Evolutionary conservation across 306 rosid species (phyloP).

Genomic region (cucumber (Cucumis sativus)): Cucumber_9930_V3 NC_026655.2:30627501-30628000

Average conservation of each 20-base stretch:
- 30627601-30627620: conserved; percentile 54
- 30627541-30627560: neutral
- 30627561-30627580: conserved; percentile 19
- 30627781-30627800: conserved; percentile 62
- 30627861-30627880: neutral
- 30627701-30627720: neutral
- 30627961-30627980: neutral
- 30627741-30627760: conserved; percentile 30
- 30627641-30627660: neutral
- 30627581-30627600: conserved; percentile 69
- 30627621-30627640: conserved; percentile 11
- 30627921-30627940: conserved; percentile 18
- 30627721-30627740: conserved; percentile 82
- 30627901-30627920: neutral
- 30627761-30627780: conserved; percentile 38
- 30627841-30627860: conserved; percentile 15
- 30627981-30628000: neutral
- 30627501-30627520: neutral
- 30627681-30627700: neutral
- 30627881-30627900: neutral
- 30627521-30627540: conserved; percentile 16
- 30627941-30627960: too few species aligned
- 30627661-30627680: neutral
- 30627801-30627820: conserved; percentile 26
- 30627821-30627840: conserved; percentile 43